Evolutionary conservation across 768 basidiomycete species (phyloP).

Genomic region (Crepidotus variabilis): DNA sequence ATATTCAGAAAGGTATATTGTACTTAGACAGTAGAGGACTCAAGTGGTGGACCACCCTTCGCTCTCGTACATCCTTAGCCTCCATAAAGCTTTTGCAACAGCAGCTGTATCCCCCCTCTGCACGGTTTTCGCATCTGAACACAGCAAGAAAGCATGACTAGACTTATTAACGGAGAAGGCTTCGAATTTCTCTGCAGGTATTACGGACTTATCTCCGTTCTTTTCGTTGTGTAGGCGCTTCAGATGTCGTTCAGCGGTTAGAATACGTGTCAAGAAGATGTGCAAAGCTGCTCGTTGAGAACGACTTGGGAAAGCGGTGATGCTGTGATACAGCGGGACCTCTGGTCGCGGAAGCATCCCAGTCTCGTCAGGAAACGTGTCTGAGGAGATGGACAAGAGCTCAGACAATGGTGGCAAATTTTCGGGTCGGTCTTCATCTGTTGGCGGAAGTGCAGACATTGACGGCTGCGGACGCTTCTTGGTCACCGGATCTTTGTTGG

Average conservation of each 20-base stretch:
- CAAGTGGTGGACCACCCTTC: slow-evolving; percentile 37
- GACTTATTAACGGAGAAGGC: slow-evolving; percentile 27
- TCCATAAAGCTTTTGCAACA: slow-evolving; percentile 73
- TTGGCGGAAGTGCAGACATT: slow-evolving; percentile 31
- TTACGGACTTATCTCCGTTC: not conserved
- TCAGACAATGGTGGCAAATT: slow-evolving; percentile 27
- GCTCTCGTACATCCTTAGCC: slow-evolving; percentile 74
- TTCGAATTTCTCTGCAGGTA: not conserved
- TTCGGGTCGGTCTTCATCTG: slow-evolving; percentile 16
- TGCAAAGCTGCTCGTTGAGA: slow-evolving; percentile 61
- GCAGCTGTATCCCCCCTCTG: slow-evolving; percentile 57
- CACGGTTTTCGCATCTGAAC: slow-evolving; percentile 45
- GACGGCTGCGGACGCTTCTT: slow-evolving; percentile 37
- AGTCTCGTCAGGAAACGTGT: slow-evolving; percentile 9
- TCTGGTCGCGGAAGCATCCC: slow-evolving; percentile 21
- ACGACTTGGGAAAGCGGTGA: slow-evolving; percentile 58
- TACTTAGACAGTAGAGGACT: slow-evolving; percentile 5
- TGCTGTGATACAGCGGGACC: slow-evolving; percentile 68
- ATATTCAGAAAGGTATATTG: not conserved
- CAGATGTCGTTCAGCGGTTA: slow-evolving; percentile 40
- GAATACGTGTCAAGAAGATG: slow-evolving; percentile 40
- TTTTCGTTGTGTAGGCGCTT: slow-evolving; percentile 13
- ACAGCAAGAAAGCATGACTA: slow-evolving; percentile 70
- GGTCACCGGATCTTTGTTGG: slow-evolving; percentile 49
- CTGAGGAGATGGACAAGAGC: slow-evolving; percentile 16